Percentiles rank a stretch among this genome's conserved stretches.
phyloP scores from a whole-genome alignment of 2,329 filamentous ascomycete species.

The Phoma herbarum region DNA sequence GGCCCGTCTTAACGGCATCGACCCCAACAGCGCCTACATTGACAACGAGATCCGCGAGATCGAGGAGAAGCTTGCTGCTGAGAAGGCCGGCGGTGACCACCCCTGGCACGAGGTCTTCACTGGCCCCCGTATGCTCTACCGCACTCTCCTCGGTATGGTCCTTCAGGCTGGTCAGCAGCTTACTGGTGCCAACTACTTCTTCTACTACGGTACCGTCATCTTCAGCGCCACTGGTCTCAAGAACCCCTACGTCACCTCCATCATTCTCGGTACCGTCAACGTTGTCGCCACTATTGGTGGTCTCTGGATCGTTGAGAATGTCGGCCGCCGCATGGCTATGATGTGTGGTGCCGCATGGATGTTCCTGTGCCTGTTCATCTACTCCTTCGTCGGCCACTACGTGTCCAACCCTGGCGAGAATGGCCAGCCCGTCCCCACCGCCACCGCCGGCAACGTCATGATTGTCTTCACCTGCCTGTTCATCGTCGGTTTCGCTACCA shows the following conservation, averaged over 20 bases:
- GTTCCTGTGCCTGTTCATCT: constrained; percentile 67
- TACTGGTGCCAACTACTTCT: constrained; percentile 74
- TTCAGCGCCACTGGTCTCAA: constrained; percentile 54
- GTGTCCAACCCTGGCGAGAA: constrained; percentile 40
- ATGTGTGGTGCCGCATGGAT: constrained; percentile 59
- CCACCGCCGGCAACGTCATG: constrained; percentile 64
- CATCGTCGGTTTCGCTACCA: constrained; percentile 72
- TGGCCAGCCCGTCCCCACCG: constrained; percentile 44
- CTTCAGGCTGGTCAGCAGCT: constrained; percentile 74
- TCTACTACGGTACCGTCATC: constrained; percentile 62
- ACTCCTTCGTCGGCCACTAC: constrained; percentile 58
- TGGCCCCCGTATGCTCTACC: constrained; percentile 72
- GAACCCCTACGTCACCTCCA: constrained; percentile 58
- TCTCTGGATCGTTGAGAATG: constrained; percentile 58
- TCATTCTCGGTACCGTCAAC: constrained; percentile 61
- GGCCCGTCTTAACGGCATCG: constrained; percentile 63
- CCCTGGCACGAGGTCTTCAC: constrained; percentile 68
- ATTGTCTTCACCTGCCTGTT: constrained; percentile 76
- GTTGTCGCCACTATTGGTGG: constrained; percentile 58
- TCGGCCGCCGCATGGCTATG: constrained; percentile 57
- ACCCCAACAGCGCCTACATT: constrained; percentile 63
- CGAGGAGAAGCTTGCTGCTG: constrained; percentile 63
- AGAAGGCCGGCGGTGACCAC: constrained; percentile 52
- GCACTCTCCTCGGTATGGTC: constrained; percentile 68
- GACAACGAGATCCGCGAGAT: constrained; percentile 64